phyloP scores from a whole-genome alignment of 768 basidiomycete genomes.

The Cantharellus anzutake region DNA sequence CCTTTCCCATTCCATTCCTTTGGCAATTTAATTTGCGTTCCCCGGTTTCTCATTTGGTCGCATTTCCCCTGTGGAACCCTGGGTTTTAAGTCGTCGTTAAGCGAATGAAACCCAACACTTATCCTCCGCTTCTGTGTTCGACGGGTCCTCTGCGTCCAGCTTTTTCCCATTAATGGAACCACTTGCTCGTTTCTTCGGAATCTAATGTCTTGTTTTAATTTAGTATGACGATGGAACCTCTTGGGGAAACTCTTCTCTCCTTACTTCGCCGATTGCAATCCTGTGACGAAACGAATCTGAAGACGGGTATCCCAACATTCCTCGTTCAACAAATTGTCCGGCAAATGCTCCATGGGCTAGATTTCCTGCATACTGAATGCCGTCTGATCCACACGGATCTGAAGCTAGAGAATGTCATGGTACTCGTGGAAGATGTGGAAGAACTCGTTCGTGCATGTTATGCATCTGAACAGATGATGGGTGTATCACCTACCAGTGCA shows the following conservation, averaged over 20 bases:
- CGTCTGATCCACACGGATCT: conserved; percentile 67
- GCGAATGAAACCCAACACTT: too few species aligned
- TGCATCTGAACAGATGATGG: conserved; percentile 19
- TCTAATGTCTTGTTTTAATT: background rate
- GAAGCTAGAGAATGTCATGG: conserved; percentile 79
- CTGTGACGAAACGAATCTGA: conserved; percentile 23
- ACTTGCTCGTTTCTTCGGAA: background rate
- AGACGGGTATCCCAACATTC: conserved; percentile 47
- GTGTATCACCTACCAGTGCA: conserved; percentile 17
- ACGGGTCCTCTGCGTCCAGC: too few species aligned
- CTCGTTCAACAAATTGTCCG: conserved; percentile 74
- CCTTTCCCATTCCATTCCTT: too few species aligned
- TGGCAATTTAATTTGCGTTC: too few species aligned
- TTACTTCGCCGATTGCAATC: conserved; percentile 9
- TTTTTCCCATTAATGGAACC: too few species aligned
- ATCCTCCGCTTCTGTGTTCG: too few species aligned
- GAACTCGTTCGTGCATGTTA: conserved; percentile 34
- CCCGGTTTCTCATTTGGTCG: too few species aligned
- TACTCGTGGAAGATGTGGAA: conserved; percentile 22
- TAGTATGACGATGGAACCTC: conserved; percentile 36
- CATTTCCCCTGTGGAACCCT: too few species aligned
- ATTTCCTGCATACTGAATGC: conserved; percentile 87
- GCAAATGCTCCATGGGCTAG: conserved; percentile 73
- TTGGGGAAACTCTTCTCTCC: conserved; percentile 22
- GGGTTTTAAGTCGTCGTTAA: too few species aligned